A percentile compares a stretch with the other conserved stretches of the same genome.
These are phyloP conservation scores for Cryptococcus hybrid DNA, from an alignment of 1,284 basidiomycete genomes.

Conservation along the genomic window DNA sequence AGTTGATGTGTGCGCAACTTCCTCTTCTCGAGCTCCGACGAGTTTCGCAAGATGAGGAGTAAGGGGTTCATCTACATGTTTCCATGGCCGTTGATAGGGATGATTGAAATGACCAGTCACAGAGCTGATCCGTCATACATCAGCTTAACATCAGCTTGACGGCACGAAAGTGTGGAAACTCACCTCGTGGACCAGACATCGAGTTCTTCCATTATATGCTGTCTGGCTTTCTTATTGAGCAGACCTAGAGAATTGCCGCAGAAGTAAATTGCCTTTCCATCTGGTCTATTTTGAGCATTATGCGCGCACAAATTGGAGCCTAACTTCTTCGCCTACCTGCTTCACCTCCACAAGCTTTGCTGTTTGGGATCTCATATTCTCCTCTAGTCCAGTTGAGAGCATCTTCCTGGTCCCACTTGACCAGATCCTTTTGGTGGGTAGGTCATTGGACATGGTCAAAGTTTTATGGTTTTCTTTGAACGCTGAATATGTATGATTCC, in stretches of 20 bases:
- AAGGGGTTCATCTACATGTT: constrained; percentile 69
- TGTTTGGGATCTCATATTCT: constrained; percentile 48
- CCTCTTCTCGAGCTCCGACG: constrained; percentile 79
- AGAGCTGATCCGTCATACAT: constrained; percentile 56
- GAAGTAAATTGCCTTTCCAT: constrained; percentile 65
- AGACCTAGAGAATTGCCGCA: constrained; percentile 95
- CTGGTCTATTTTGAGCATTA: constrained; percentile 8
- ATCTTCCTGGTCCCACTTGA: constrained; percentile 38
- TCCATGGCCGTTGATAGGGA: constrained; percentile 80
- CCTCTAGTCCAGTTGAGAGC: constrained; percentile 46
- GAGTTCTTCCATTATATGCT: constrained; percentile 79
- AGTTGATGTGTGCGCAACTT: constrained; percentile 95
- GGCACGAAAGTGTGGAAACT: constrained; percentile 16
- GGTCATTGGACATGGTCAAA: neutral
- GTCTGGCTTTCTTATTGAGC: constrained; percentile 68
- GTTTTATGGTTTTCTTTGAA: too few relatives aligned
- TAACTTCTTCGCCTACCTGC: constrained; percentile 25
- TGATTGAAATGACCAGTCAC: constrained; percentile 92
- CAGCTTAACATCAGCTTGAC: neutral
- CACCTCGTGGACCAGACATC: constrained; percentile 81
- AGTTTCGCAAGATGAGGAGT: constrained; percentile 75
- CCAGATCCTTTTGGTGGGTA: constrained; percentile 11
- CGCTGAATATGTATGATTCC: too few relatives aligned
- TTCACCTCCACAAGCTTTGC: constrained; percentile 43
- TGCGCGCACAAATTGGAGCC: neutral